These are phyloP conservation scores for Psophocarpus tetragonolobus DNA, from an alignment of 306 rosid species.

Conservation along the genomic window DNA sequence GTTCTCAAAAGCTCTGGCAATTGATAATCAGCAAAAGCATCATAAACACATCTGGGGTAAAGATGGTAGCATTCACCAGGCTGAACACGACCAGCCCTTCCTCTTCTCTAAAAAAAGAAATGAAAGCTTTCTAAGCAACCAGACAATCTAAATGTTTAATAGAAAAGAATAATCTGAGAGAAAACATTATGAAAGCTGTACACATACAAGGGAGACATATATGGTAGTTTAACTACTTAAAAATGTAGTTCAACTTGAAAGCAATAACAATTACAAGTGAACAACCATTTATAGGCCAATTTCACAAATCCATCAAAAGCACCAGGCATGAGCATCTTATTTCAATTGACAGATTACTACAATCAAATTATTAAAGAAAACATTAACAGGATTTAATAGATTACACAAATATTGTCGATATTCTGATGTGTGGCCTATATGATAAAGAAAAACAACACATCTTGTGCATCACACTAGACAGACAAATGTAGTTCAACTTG, in stretches of 20 bases:
- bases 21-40: constrained; percentile 88
- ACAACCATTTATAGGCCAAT: constrained; percentile 12
- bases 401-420: constrained; percentile 1
- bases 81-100: constrained; percentile 99
- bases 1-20: constrained; percentile 95
- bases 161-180: constrained; percentile 8
- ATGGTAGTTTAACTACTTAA: constrained; percentile 17
- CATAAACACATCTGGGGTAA: constrained; percentile 87
- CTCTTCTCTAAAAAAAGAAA: constrained; percentile 71
- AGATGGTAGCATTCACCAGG: constrained; percentile 94
- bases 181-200: constrained; percentile 29
- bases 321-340: constrained; percentile 13
- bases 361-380: not conserved
- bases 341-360: constrained; percentile 15
- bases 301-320: constrained; percentile 29
- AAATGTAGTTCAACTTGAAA: not conserved
- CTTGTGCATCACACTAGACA: constrained; percentile 25
- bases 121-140: constrained; percentile 12
- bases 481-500: no score
- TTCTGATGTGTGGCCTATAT: not conserved
- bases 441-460: constrained; percentile 15
- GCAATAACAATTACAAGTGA: constrained; percentile 27
- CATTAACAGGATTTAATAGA: constrained; percentile 9
- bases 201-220: not conserved
- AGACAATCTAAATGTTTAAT: constrained; percentile 24